Conservation (phyloP, 2,329 filamentous ascomycete species). For the Fusarium marasasianum region DNA sequence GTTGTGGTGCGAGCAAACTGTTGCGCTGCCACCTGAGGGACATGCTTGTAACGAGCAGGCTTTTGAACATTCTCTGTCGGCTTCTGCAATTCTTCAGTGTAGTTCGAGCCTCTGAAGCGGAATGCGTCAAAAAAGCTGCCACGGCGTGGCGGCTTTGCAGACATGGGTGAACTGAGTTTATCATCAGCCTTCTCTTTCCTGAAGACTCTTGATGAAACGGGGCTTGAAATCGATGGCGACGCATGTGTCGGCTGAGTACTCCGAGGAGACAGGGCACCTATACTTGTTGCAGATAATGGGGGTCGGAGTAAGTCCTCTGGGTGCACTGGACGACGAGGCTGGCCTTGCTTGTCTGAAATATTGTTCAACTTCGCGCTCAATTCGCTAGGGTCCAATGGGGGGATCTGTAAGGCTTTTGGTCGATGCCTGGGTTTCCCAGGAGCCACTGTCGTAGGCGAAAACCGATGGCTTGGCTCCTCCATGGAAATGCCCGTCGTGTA, state of each 20-base stretch:
- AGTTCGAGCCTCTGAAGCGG: conserved; percentile 41
- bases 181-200: conserved; percentile 21
- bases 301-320: conserved; percentile 40
- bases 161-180: not conserved
- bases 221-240: not conserved
- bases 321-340: conserved; percentile 35
- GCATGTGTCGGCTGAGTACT: not conserved
- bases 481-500: conserved; percentile 31
- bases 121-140: conserved; percentile 38
- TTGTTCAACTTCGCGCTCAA: conserved; percentile 61
- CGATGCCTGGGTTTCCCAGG: conserved; percentile 34
- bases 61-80: conserved; percentile 21
- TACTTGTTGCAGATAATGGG: conserved; percentile 13
- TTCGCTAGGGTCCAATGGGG: conserved; percentile 63
- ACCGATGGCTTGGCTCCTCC: conserved; percentile 17
- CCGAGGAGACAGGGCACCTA: conserved; percentile 19
- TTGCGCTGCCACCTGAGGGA: conserved; percentile 63
- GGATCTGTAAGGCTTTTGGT: conserved; percentile 40
- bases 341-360: conserved; percentile 59
- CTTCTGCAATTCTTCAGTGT: conserved; percentile 30
- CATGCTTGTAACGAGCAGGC: conserved; percentile 54
- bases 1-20: conserved; percentile 66
- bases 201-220: conserved; percentile 5
- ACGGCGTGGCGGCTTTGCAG: conserved; percentile 23
- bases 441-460: conserved; percentile 4